Evolutionary conservation across 1,139 yeast genomes (phyloP).

Genomic region (Debaryomyces sp.): DNA sequence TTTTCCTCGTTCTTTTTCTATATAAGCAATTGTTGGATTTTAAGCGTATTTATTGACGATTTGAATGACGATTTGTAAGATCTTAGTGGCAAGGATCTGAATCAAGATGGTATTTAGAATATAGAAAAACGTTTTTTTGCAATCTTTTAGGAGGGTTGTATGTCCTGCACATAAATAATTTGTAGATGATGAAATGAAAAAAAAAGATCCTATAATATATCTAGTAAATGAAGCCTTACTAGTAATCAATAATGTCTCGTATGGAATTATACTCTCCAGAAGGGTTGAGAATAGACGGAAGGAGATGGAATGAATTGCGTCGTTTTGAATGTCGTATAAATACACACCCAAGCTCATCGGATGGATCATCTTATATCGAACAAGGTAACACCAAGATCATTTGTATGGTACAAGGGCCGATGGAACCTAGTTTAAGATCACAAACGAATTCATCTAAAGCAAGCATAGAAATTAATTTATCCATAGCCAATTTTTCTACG

Average conservation of each 20-base stretch:
- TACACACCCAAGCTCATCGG: slow-evolving; percentile 86
- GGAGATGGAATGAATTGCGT: slow-evolving; percentile 93
- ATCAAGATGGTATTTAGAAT: background rate
- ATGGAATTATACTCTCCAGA: slow-evolving; percentile 91
- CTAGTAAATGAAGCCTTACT: background rate
- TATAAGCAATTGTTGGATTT: slow-evolving; percentile 63
- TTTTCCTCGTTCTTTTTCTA: slow-evolving; percentile 68
- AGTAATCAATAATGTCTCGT: slow-evolving; percentile 47
- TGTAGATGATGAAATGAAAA: slow-evolving; percentile 3
- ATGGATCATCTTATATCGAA: slow-evolving; percentile 90
- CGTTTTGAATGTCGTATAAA: slow-evolving; percentile 78
- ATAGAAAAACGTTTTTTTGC: background rate
- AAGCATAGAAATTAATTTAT: slow-evolving; percentile 62
- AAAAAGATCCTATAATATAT: background rate
- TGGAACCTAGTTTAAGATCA: slow-evolving; percentile 66
- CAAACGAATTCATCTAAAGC: slow-evolving; percentile 53
- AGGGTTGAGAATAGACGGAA: slow-evolving; percentile 89
- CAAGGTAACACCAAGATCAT: slow-evolving; percentile 91
- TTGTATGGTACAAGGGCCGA: slow-evolving; percentile 87
- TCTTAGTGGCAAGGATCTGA: background rate
- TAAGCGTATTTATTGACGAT: slow-evolving; percentile 60
- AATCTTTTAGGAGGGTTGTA: background rate
- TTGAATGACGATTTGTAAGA: slow-evolving; percentile 7
- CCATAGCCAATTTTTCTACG: slow-evolving; percentile 81
- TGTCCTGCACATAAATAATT: slow-evolving; percentile 4